Evolutionary conservation across 1,284 basidiomycete species (phyloP), one percentile per base, ranked within the genome.

Genomic region (Trametes pubescens): DNA sequence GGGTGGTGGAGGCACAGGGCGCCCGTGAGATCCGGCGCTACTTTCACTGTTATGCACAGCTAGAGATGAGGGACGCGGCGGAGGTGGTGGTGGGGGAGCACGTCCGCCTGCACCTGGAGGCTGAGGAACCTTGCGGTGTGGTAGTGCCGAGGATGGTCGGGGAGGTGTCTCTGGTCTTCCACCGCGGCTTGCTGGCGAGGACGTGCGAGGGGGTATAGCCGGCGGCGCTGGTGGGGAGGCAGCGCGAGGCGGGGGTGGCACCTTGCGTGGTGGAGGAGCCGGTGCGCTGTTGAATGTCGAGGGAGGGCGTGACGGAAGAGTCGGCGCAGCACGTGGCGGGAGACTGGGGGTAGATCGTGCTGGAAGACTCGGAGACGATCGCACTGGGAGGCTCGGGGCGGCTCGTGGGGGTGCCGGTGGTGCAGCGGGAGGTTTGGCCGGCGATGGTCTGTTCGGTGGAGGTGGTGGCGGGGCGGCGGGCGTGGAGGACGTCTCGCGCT

Each of bases 1-100:
- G 3, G 76, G 76, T 6, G 80, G 78, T 4, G 81, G 79, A 7
- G 80, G 80, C 4, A 80, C 78, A 24, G 72, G 71, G 32, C 82
- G 76, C 22, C 71, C 75, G 29, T 78, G 77, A 4, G 70, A 54
- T 21, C 76, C 76, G 34, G 79, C 76, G 8, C 62, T 56, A 29
- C 66, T 71, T 21, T 64, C 69, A 21, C 70, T 70, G 43, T 66
- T 71, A 22, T 68, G 67, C 10, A 66, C 67, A 21, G 69, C 51
- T 24, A 69, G 58, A 21, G 73, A 72, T 1, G 65, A 69, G 38
- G 68, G 73, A 48, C 71, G 71, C 21, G 68, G 59, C 6, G 73
- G 71, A 6, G 76, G 76, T 4, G 77, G 76, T 2, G 77, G 76
- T 0, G 77, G 72, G n/a, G n/a, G n/a, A 7, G 74, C 70, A 35